Evolutionary conservation across 495 filamentous ascomycete genomes (phyloP).

Genomic region (Xylaria venustula): DNA sequence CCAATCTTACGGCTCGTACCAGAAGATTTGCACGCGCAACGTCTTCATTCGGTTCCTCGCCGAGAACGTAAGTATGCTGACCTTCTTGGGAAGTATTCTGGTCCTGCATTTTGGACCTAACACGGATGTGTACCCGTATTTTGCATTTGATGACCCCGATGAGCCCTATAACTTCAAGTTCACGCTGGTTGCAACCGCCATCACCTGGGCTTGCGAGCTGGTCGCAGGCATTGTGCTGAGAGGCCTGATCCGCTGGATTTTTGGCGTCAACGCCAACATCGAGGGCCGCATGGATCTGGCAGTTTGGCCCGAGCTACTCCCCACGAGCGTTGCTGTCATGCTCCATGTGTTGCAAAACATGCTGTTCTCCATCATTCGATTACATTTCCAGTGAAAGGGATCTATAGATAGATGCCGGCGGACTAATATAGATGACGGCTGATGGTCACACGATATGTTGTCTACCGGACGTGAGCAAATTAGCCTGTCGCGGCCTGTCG

Average conservation of each 20-base stretch:
- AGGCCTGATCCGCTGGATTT: conserved; percentile 51
- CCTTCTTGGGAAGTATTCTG: conserved; percentile 59
- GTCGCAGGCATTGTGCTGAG: conserved; percentile 55
- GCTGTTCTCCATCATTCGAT: conserved; percentile 61
- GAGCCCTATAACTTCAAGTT: conserved; percentile 54
- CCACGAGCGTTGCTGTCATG: conserved; percentile 59
- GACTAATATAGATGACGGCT: conserved; percentile 1
- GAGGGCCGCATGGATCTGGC: conserved; percentile 60
- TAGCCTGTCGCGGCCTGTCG: background rate
- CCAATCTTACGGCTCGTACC: conserved; percentile 56
- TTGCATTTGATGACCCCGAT: conserved; percentile 50
- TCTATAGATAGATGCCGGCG: background rate
- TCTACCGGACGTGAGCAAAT: background rate
- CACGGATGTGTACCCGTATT: conserved; percentile 59
- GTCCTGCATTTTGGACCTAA: conserved; percentile 63
- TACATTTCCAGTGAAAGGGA: conserved; percentile 52
- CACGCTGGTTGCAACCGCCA: conserved; percentile 57
- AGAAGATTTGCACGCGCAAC: conserved; percentile 58
- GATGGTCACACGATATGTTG: conserved; percentile 4
- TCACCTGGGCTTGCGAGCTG: conserved; percentile 64
- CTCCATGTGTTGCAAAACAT: conserved; percentile 67
- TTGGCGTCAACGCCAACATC: conserved; percentile 54
- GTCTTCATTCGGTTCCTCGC: conserved; percentile 62
- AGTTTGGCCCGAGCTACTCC: conserved; percentile 60
- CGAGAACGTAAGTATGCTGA: conserved; percentile 64